Base-by-base conservation (phyloP, 345 rosid genomes). In the Turritis glabra region DNA sequence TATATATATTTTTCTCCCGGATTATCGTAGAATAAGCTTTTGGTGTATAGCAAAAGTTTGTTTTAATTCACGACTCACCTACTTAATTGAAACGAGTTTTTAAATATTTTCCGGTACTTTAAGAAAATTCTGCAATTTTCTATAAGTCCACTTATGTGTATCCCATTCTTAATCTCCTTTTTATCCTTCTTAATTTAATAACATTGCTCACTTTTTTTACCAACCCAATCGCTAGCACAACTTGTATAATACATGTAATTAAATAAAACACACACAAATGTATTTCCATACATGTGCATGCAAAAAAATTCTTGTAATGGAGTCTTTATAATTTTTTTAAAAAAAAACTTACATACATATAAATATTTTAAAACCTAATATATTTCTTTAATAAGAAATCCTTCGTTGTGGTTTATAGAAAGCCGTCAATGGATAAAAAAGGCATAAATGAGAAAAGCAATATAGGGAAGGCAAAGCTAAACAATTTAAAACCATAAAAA, bases 391-490 rank as follows among this genome's bases (percentile, higher is more conserved):
- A 63, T 55, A 54, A 55, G 71, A 76, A 69, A 70, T 62, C 75
- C 69, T 10, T 69, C 56, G 30, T 61, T 38, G 59, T 44, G 76
- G 76, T 77, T 63, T 44, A 69, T 37, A 22, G 59, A 77, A 63
- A 69, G 64, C 50, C 70, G 40, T 68, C 70, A 43, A 17, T 69
- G 56, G 74, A 62, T 55, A 69, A 70, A 76, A 59, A 69, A 76
- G 74, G 79, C 79, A 76, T 69, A 69, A 69, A 33, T 76, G 51
- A 69, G 75, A 62, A 77, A 83, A 77, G 61, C 85, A 83, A 73
- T 74, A 73, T 71, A 67, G 70, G 47, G 54, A 89, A 83, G 82
- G 82, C 82, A 88, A 80, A 64, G 81, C 70, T 64, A 77, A 37
- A 64, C 67, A 37, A 13, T 35, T 33, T 8, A 17, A 15, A 55